Evolutionary conservation across 768 basidiomycete genomes (phyloP), one percentile per base, ranked within the genome.

Genomic region (Boletus reticulatus): DNA sequence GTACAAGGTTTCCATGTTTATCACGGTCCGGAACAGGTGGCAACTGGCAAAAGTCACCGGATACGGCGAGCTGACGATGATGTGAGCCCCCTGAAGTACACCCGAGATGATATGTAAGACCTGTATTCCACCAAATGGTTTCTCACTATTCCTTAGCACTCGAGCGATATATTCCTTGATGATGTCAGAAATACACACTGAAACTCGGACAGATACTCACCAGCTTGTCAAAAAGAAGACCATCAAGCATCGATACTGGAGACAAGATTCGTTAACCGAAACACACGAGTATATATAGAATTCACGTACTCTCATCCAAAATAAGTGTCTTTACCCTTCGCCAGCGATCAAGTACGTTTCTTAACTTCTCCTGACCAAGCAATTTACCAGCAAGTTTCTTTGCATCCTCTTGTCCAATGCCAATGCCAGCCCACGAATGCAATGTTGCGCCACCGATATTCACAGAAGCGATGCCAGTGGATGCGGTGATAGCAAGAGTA

Each of bases 1-100:
- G 73, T 32, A 84, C 76, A 12, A 78, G 41, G 60, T 80, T 55
- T 59, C 79, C 79, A 47, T 83, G 74, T 64, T 75, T 67, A 71
- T 80, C 63, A 60, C 78, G 71, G 34, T 74, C 75, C 13, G 80
- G 76, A 0, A 95, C 90, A 1, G 94, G 94, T 11, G 94, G 94
- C 0, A 97, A 77, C 69, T 97, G 93, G 66, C 84, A 94, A 69
- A 95, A 95, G 67, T 97, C 94, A 8, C 94, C 94, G 9, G 88
- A 92, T 5, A 94, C 74, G 34, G 90, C 78, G 50, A 94, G 81
- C 88, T 94, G 55, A n/a, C 17, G 27, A 53, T 11, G 17, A 17
- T 16, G 38, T 57, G 51, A 55, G 46, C 41, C 8, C 39, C 27
- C 27, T 38, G 27, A 32, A 36, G 39, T 11, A n/a, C 24, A 20